Percentiles rank a stretch among this genome's conserved stretches.
Evolutionary conservation across 805 yeast species (phyloP).

Genomic region (Wickerhamomyces alni): DNA sequence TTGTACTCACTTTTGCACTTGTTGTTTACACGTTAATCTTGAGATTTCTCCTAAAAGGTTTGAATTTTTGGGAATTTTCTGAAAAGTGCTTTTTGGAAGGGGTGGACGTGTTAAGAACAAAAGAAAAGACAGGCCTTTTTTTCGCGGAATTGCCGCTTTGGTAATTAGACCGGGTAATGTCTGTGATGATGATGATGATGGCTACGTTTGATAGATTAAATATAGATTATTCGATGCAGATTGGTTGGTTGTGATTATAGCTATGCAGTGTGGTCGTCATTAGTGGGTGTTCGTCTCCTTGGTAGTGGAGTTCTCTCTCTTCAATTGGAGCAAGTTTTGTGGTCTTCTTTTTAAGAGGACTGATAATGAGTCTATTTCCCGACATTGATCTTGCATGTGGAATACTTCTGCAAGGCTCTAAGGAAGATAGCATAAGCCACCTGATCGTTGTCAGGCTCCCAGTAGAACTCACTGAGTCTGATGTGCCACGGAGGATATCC

Average conservation of each 20-base stretch:
- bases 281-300: background rate
- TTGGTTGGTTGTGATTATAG: too few species aligned
- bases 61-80: conserved; percentile 3
- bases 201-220: too few species aligned
- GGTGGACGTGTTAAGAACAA: conserved; percentile 15
- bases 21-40: conserved; percentile 1
- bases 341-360: background rate
- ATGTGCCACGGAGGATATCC: conserved; percentile 99
- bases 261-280: background rate
- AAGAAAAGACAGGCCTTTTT: background rate
- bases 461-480: conserved; percentile 81
- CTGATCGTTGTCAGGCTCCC: conserved; percentile 80
- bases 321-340: background rate
- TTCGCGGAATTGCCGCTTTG: background rate
- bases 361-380: conserved; percentile 54
- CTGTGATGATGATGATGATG: too few species aligned
- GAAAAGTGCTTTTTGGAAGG: conserved; percentile 4
- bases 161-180: background rate
- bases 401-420: conserved; percentile 67
- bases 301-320: background rate
- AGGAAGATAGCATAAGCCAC: conserved; percentile 81
- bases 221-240: too few species aligned
- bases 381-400: conserved; percentile 80
- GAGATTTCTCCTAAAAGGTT: background rate
- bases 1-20: background rate